A percentile compares a stretch with the other conserved stretches of the same genome.
Evolutionary conservation across 169 alveolate genomes (phyloP).

Genomic region (Condylostoma magnum): DNA sequence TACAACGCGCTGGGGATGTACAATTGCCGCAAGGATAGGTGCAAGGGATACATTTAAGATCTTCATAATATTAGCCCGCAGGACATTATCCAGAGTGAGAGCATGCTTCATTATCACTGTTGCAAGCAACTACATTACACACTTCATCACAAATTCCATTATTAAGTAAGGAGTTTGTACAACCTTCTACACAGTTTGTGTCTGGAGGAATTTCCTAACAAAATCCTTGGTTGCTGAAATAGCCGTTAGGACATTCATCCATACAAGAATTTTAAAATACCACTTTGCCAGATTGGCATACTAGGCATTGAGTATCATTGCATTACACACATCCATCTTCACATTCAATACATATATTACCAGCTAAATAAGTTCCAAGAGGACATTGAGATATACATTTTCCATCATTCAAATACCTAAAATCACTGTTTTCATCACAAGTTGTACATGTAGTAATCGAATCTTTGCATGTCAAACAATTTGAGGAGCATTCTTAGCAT

Average conservation of each 20-base stretch:
- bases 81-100: background rate
- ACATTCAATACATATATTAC: background rate
- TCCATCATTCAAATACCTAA: background rate
- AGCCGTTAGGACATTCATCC: background rate
- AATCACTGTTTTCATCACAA: background rate
- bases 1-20: background rate
- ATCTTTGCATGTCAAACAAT: background rate
- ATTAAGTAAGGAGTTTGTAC: background rate
- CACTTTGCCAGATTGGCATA: background rate
- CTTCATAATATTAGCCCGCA: constrained; percentile 19
- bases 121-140: background rate
- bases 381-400: background rate
- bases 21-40: constrained; percentile 9
- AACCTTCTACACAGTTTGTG: constrained; percentile 5
- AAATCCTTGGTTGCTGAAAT: background rate
- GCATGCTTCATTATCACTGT: constrained; percentile 20
- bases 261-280: background rate
- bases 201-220: background rate
- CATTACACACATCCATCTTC: background rate
- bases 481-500: too few relatives aligned
- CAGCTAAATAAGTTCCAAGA: background rate
- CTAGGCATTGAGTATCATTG: background rate
- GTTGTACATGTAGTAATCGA: background rate
- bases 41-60: background rate
- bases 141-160: background rate